Base-by-base conservation (phyloP, 805 yeast species). In the Grigorovia yakushimaensis region DNA sequence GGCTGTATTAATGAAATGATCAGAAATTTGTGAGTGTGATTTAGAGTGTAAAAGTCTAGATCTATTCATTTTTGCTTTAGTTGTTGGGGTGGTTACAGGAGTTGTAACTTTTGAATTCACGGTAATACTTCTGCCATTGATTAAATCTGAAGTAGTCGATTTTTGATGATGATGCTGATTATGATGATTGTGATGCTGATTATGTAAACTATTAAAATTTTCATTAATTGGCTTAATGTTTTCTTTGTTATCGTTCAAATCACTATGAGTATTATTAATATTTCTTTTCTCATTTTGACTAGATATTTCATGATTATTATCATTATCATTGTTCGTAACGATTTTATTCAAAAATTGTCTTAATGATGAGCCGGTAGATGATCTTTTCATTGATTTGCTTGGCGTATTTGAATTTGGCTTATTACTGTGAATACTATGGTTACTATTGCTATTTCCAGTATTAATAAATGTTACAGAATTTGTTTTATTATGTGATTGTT, bases 361-460 rank as follows among this genome's bases (percentile, higher is more conserved):
- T 41, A 63, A 50, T 3, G 67, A 62, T 3, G 63, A 57, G 19
- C 66, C 58, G 1, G 67, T 63, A 1, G 65, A 60, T 5, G 64
- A 59, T 40, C 67, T 52, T 39, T 61, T 53, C 47, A 53, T 20
- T 13, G 48, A 42, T 19, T 39, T 40, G 38, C n/a, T 38, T 20
- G 37, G 37, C 15, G 37, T 15, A 33, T 33, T 33, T 11, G 22
- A 17, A 15, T 18, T 42, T 15, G 44, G 33, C 33, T 27, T 41
- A 17, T 36, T 36, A 6, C 35, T 40, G 17, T 40, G 30, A 21
- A 10, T 30, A 37, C 41, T 38, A n/a, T 18, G 24, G n/a, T 24
- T 27, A 27, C 23, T 40, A 40, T 40, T 40, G 9, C 7, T 23
- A 22, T 23, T 15, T 4, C 24, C 42, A 11, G 43, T 41, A 30